Evolutionary conservation across 2,329 filamentous ascomycete species (phyloP).

Genomic region (Colletotrichum liriopes): DNA sequence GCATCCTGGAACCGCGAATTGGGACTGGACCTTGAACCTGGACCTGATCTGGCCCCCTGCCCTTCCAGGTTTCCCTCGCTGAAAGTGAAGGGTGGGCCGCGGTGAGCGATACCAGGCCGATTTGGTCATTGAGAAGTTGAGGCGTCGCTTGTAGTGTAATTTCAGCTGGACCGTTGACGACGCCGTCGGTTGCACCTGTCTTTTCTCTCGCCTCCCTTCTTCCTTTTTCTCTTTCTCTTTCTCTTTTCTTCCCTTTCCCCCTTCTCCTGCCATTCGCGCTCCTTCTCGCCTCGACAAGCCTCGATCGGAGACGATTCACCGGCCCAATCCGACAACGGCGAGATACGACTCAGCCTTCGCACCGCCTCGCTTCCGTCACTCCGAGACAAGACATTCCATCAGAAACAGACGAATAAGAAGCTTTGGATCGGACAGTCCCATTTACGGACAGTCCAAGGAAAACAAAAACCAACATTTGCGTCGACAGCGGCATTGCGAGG

Average conservation of each 20-base stretch:
- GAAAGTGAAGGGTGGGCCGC: conserved; percentile 34
- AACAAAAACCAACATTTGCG: background rate
- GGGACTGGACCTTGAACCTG: conserved; percentile 31
- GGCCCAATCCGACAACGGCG: conserved; percentile 40
- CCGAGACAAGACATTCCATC: conserved; percentile 36
- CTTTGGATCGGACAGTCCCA: conserved; percentile 1
- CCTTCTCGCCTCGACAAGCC: conserved; percentile 38
- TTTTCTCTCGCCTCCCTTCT: conserved; percentile 23
- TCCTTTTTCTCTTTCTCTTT: conserved; percentile 20
- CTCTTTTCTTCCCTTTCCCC: conserved; percentile 17
- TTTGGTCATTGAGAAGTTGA: conserved; percentile 29
- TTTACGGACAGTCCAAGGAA: background rate
- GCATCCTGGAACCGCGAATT: conserved; percentile 23
- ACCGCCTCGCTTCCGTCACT: conserved; percentile 32
- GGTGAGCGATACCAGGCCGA: conserved; percentile 29
- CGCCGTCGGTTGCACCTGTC: conserved; percentile 21
- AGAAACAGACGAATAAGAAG: conserved; percentile 7
- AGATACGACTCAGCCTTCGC: conserved; percentile 43
- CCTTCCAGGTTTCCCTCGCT: conserved; percentile 18
- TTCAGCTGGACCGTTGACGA: conserved; percentile 39
- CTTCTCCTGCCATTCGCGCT: conserved; percentile 26
- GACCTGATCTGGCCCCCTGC: conserved; percentile 36
- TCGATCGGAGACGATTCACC: conserved; percentile 42
- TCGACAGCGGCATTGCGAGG: conserved; percentile 3
- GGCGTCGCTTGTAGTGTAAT: conserved; percentile 40